phyloP scores from a whole-genome alignment of 2,329 filamentous ascomycete species.

The Colletotrichum melonis region DNA sequence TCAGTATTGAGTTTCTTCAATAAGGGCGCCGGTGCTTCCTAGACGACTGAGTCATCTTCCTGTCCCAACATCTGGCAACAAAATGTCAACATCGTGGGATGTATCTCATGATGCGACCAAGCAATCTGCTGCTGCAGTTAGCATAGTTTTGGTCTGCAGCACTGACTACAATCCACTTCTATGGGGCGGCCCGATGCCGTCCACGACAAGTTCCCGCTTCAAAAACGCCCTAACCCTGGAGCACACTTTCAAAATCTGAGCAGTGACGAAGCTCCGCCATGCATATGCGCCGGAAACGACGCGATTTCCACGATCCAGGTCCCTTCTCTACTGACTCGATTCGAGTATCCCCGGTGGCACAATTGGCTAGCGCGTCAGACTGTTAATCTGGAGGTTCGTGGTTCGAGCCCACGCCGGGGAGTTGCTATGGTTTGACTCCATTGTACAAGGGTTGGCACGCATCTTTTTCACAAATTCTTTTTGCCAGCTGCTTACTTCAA shows the following conservation, averaged over 20 bases:
- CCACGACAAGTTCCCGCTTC: constrained; percentile 11
- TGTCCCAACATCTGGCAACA: background rate
- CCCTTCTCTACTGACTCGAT: background rate
- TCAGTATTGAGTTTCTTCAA: background rate
- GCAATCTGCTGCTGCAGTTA: background rate
- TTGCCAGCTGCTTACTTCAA: background rate
- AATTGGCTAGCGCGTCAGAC: constrained; percentile 37
- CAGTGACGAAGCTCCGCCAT: background rate
- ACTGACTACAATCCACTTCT: background rate
- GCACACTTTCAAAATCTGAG: background rate
- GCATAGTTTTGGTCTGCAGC: background rate
- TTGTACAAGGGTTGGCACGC: rapidly evolving
- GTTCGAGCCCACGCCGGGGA: constrained; percentile 36
- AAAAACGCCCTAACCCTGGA: constrained; percentile 11
- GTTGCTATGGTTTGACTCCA: constrained; percentile 19
- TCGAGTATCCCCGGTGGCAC: constrained; percentile 33
- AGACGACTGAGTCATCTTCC: background rate
- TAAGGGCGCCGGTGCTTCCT: background rate
- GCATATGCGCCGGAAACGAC: constrained; percentile 2
- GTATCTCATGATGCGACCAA: background rate
- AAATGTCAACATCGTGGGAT: background rate
- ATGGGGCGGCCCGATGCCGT: background rate
- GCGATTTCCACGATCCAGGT: background rate
- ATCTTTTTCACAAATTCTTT: background rate
- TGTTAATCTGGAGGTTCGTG: constrained; percentile 37